Conservation (phyloP, 768 basidiomycete genomes). For the Termitomyces sp. region DNA sequence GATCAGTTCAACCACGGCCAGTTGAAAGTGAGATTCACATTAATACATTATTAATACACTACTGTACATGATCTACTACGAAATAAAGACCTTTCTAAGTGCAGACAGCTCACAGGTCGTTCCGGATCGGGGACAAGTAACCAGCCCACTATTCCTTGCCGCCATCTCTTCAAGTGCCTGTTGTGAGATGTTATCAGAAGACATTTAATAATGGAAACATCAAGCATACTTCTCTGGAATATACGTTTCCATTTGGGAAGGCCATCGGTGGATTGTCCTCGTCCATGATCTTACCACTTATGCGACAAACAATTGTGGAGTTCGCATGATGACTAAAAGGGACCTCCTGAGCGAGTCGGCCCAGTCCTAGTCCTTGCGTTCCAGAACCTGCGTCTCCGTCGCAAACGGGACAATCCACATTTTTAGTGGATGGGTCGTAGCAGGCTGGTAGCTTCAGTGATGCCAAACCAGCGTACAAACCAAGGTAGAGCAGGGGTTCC, state of each 20-base stretch:
- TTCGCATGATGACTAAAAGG: conserved; percentile 93
- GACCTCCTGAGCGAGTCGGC: conserved; percentile 77
- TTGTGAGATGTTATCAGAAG: conserved; percentile 7
- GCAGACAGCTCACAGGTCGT: conserved; percentile 58
- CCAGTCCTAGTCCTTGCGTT: conserved; percentile 49
- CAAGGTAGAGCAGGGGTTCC: conserved; percentile 81
- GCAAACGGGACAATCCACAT: conserved; percentile 91
- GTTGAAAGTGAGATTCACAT: not conserved
- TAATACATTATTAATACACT: not conserved
- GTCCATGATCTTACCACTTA: conserved; percentile 94
- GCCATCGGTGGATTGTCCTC: conserved; percentile 91
- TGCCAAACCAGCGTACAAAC: conserved; percentile 88
- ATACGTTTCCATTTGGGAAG: conserved; percentile 88
- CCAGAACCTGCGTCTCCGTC: conserved; percentile 45
- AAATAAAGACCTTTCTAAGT: conserved; percentile 88
- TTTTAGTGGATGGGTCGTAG: conserved; percentile 57
- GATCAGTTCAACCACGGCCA: not conserved
- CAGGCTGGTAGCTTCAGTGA: conserved; percentile 89
- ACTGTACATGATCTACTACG: conserved; percentile 35
- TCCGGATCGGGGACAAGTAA: conserved; percentile 81
- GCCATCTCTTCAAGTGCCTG: conserved; percentile 90
- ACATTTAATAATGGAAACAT: not conserved
- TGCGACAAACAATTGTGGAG: conserved; percentile 89
- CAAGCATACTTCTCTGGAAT: conserved; percentile 78
- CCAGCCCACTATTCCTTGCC: conserved; percentile 67